phyloP scores from a whole-genome alignment of 2,329 filamentous ascomycete species.

The Helicocarpus griseus region DNA sequence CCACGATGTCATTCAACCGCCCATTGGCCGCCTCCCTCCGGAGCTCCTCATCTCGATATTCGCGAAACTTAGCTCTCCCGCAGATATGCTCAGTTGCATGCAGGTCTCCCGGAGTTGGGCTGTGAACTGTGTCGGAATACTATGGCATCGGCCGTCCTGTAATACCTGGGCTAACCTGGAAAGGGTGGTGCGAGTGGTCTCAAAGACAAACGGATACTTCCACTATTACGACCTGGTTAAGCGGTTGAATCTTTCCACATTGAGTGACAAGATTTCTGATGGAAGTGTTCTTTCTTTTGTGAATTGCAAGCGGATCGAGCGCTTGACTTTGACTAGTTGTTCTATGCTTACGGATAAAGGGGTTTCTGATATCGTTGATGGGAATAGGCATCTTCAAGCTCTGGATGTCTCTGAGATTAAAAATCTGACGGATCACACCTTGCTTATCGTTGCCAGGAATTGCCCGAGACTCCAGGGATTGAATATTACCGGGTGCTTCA shows the following conservation, averaged over 20 bases:
- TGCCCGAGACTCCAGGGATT: conserved; percentile 81
- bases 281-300: conserved; percentile 75
- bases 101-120: conserved; percentile 92
- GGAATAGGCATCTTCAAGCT: conserved; percentile 72
- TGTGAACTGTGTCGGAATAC: conserved; percentile 77
- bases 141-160: conserved; percentile 92
- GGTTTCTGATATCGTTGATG: conserved; percentile 66
- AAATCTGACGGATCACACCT: conserved; percentile 70
- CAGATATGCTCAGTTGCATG: conserved; percentile 80
- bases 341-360: conserved; percentile 73
- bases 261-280: conserved; percentile 71
- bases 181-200: conserved; percentile 70
- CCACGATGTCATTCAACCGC: conserved; percentile 33
- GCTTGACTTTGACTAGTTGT: conserved; percentile 87
- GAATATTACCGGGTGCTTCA: conserved; percentile 79
- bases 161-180: conserved; percentile 74
- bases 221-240: conserved; percentile 84
- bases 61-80: conserved; percentile 63
- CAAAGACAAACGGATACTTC: conserved; percentile 67
- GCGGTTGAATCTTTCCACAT: conserved; percentile 75
- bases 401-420: conserved; percentile 79
- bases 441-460: conserved; percentile 67
- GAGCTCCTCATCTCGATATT: conserved; percentile 94
- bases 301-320: conserved; percentile 82
- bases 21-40: conserved; percentile 76